These are phyloP conservation scores for Dactylis glomerata DNA, from an alignment of 176 grass and related monocot species.

Conservation along the genomic window DNA sequence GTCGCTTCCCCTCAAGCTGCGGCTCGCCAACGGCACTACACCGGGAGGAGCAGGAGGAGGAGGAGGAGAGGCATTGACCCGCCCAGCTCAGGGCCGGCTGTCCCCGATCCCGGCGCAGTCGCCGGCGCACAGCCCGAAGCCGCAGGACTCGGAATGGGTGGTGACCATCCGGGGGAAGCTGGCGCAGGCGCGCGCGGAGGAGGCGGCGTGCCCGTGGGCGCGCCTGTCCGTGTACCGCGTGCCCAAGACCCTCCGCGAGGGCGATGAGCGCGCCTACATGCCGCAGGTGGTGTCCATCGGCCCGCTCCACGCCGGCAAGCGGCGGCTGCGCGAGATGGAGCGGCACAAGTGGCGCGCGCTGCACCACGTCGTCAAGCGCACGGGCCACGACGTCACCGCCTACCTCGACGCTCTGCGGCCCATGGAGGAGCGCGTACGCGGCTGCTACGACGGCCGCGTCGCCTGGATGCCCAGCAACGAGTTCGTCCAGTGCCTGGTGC, in stretches of 20 bases:
- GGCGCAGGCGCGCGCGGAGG: conserved; percentile 55
- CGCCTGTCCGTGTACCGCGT: conserved; percentile 87
- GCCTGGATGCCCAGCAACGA: conserved; percentile 47
- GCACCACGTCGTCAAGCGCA: conserved; percentile 70
- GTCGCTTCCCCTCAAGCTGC: conserved; percentile 1
- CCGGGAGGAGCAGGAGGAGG: neutral
- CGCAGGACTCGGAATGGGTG: conserved; percentile 70
- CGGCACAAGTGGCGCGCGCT: conserved; percentile 93
- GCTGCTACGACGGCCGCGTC: conserved; percentile 71
- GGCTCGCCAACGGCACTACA: conserved; percentile 16
- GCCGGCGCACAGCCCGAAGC: conserved; percentile 37
- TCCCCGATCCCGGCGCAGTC: conserved; percentile 17
- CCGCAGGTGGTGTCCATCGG: conserved; percentile 86
- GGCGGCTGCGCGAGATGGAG: conserved; percentile 81
- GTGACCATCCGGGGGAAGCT: conserved; percentile 62
- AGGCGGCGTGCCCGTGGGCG: conserved; percentile 54
- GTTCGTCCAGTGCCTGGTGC: conserved; percentile 56
- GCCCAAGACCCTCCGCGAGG: conserved; percentile 78
- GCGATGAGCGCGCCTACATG: conserved; percentile 77
- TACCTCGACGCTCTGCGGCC: conserved; percentile 51
- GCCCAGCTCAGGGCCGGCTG: neutral
- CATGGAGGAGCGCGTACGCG: conserved; percentile 53
- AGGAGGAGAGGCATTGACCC: neutral
- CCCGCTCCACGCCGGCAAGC: conserved; percentile 64
- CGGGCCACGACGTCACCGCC: conserved; percentile 44